Base-by-base conservation (phyloP, 2,329 filamentous ascomycete genomes). In the Paraphoma chrysanthemicola region DNA sequence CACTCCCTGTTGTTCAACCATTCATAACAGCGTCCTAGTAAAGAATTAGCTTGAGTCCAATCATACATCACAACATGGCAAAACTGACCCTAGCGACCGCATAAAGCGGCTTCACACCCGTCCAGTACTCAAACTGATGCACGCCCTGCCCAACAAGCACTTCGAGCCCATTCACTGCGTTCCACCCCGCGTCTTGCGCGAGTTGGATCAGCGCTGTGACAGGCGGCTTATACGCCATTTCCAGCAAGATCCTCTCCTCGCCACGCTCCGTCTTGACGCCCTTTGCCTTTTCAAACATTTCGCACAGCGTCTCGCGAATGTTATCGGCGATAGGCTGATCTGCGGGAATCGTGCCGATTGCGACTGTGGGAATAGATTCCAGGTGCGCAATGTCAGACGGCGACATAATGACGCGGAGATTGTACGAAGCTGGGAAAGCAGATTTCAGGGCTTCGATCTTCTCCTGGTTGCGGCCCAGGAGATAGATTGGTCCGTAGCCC, bases 201-300 rank as follows among this genome's bases (percentile, higher is more conserved):
- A 97, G 80, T 73, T 90, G 85, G 88, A 98, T 97, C 64, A 97
- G 78, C 7, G 89, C 86, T 4, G 95, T 99, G 50, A 91, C 85
- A 0, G 85, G 82, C 17, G 95, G 95, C 77, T 94, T 96, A 78
- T 99, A 99, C 1, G 95, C 94, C 93, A 99, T 97, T 77, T 99
- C 95, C 3, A 98, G 79, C 58, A 98, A 78, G 11, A 95, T 78
- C 6, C 77, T 77, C 49, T 78, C 77, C 23, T 74, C 73, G 8
- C 51, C 65, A 1, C 53, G 51, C 11, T 62, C 56, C 5, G 53
- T 46, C 47, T 62, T 57, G 28, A 63, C 63, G n/a, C 50, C 51
- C 59, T 69, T 68, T 3, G 66, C 69, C 39, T 70, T 73, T 23
- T 76, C 71, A 60, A 88, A 86, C 54, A 88, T 74, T 3, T 75